Evolutionary conservation across 805 yeast genomes (phyloP).

Genomic region (Candida peoriensis): DNA sequence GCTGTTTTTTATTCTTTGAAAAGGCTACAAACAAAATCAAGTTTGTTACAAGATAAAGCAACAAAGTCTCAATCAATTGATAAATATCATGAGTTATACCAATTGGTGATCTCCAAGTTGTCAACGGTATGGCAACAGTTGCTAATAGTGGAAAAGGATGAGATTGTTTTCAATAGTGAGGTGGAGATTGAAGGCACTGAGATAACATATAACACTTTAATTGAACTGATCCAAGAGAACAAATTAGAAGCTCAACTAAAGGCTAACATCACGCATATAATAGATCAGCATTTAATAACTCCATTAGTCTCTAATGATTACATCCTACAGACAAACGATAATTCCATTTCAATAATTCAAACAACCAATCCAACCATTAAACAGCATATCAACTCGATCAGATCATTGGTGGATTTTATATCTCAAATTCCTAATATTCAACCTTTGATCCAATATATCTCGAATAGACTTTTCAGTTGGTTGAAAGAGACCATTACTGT

Average conservation of each 20-base stretch:
- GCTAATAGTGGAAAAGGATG: constrained; percentile 4
- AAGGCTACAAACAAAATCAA: constrained; percentile 14
- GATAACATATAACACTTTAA: constrained; percentile 11
- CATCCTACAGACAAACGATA: constrained; percentile 4
- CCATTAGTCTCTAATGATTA: constrained; percentile 6
- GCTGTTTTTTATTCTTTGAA: constrained; percentile 16
- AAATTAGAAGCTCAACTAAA: constrained; percentile 4
- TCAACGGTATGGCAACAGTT: constrained; percentile 13
- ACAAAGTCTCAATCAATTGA: background rate
- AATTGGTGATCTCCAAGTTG: constrained; percentile 4
- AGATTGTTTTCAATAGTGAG: constrained; percentile 12
- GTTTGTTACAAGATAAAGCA: constrained; percentile 1
- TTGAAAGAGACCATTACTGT: constrained; percentile 16
- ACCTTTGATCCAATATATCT: constrained; percentile 17
- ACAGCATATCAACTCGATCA: constrained; percentile 12
- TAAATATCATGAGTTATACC: constrained; percentile 7
- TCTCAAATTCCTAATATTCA: constrained; percentile 12
- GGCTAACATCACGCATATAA: constrained; percentile 12
- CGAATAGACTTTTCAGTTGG: constrained; percentile 18
- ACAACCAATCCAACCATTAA: background rate
- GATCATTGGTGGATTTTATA: constrained; percentile 16
- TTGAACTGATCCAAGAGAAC: constrained; percentile 8
- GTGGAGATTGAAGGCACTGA: constrained; percentile 17
- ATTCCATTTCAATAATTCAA: constrained; percentile 3
- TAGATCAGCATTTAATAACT: constrained; percentile 13